Base-by-base conservation (phyloP, 345 rosid species). In the Eucalyptus curtisii region DNA sequence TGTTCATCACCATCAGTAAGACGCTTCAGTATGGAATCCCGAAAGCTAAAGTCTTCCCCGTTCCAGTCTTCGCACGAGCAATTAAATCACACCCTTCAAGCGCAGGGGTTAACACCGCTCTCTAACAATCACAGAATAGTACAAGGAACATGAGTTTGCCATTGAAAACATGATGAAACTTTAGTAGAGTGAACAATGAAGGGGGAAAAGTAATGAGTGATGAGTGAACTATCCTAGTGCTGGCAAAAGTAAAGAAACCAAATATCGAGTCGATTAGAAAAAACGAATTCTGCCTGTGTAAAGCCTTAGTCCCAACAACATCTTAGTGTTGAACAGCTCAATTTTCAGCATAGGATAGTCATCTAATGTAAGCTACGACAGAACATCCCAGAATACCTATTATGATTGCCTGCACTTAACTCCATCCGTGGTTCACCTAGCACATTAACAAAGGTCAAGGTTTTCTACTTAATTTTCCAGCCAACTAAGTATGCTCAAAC, bases 61-160 rank as follows among this genome's bases (percentile, higher is more conserved):
- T 98, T 88, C 99, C 99, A 48, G 99, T 98, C 94, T 97, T 97
- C 5, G 99, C 99, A 91, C 99, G 98, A 92, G 97, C 99, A 89
- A 98, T 98, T 76, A 98, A 87, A 66, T 98, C 99, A 71, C 95
- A 92, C 71, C 99, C 99, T 94, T 98, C 90, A 13, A 98, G 93
- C 7, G 99, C 99, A 17, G 99, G 99, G 61, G 91, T 88, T 45
- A 97, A 88, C 89, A 98, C 99, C 90, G 99, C 99, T 89, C 99
- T 96, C 99, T 98, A 59, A 31, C 79, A 25, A 47, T 71, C 57
- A 49, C 82, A 24, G 61, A 82, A 40, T 48, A 59, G n/a, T 20
- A 76, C 8, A 25, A 37, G 47, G 47, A 76, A 76, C 84, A 6
- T 76, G 84, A 40, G 44, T 76, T 76, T 40, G 47, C 84, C 47